Evolutionary conservation across 176 grass and related monocot species (phyloP).

Genomic region (Areca catechu): DNA sequence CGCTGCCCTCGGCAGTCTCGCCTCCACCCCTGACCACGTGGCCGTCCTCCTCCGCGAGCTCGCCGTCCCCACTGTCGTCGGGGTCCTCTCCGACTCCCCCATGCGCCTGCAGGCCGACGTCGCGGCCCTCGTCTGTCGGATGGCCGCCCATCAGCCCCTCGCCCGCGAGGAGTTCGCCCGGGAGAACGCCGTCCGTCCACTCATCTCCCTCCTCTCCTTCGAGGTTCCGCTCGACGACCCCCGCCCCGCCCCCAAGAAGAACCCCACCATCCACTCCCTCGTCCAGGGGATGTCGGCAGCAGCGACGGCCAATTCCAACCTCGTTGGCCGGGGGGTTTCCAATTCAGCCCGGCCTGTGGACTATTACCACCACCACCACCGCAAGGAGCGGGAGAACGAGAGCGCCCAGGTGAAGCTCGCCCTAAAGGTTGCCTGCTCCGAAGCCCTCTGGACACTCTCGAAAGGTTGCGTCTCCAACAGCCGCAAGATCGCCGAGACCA

Average conservation of each 20-base stretch:
- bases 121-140: not conserved
- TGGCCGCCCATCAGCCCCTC: conserved; percentile 6
- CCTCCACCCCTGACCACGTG: not conserved
- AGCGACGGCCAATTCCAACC: too few species aligned
- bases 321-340: not conserved
- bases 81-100: conserved; percentile 12
- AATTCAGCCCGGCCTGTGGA: not conserved
- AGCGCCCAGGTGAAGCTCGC: conserved; percentile 15
- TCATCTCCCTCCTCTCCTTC: conserved; percentile 17
- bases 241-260: not conserved
- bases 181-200: conserved; percentile 13
- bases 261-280: conserved; percentile 17
- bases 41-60: not conserved
- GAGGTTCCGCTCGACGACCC: conserved; percentile 12
- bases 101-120: conserved; percentile 11
- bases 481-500: conserved; percentile 21
- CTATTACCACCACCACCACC: conserved; percentile 1
- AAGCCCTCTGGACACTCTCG: conserved; percentile 22
- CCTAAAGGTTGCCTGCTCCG: conserved; percentile 14
- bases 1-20: conserved; percentile 10
- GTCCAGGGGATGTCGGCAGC: not conserved
- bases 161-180: conserved; percentile 17
- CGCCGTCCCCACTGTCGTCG: conserved; percentile 5
- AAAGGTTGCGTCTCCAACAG: conserved; percentile 5
- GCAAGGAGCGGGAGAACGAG: conserved; percentile 19